phyloP scores from a whole-genome alignment of 768 basidiomycete genomes.

The Trametopsis cervina region DNA sequence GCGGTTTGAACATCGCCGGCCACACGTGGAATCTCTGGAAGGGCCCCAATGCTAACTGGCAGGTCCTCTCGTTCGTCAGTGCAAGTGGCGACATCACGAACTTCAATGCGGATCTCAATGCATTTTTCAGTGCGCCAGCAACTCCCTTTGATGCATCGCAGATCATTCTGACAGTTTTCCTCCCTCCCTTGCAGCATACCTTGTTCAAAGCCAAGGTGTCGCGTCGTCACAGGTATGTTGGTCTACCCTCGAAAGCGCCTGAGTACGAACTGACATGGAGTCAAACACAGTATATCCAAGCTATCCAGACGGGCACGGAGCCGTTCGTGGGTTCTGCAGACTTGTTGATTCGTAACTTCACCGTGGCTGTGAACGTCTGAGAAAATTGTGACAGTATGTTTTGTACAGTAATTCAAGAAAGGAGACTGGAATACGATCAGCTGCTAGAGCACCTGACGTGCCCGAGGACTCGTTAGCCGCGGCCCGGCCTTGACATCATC shows the following conservation, averaged over 20 bases:
- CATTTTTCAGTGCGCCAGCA: conserved; percentile 41
- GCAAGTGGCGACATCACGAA: conserved; percentile 38
- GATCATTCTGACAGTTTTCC: not conserved
- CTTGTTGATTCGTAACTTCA: conserved; percentile 35
- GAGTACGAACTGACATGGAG: not conserved
- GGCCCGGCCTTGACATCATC: not conserved
- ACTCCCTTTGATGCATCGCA: not conserved
- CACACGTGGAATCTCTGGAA: conserved; percentile 52
- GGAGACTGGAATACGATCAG: no score
- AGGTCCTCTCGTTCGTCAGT: conserved; percentile 51
- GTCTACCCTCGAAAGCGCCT: not conserved
- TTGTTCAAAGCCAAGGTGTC: conserved; percentile 41
- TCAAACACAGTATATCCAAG: conserved; percentile 38
- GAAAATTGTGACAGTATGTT: no score
- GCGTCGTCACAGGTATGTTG: conserved; percentile 34
- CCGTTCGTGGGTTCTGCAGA: conserved; percentile 44
- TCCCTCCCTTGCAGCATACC: conserved; percentile 34
- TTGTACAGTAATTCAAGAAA: no score
- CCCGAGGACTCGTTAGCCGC: no score
- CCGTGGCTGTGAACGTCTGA: conserved; percentile 28
- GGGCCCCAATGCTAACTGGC: conserved; percentile 47
- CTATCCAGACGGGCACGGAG: conserved; percentile 50
- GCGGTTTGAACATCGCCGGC: conserved; percentile 36
- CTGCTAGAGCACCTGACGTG: not conserved
- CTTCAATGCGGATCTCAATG: conserved; percentile 47